These are phyloP conservation scores for Salix purpurea DNA, from an alignment of 345 rosid species.

Conservation along the genomic window DNA sequence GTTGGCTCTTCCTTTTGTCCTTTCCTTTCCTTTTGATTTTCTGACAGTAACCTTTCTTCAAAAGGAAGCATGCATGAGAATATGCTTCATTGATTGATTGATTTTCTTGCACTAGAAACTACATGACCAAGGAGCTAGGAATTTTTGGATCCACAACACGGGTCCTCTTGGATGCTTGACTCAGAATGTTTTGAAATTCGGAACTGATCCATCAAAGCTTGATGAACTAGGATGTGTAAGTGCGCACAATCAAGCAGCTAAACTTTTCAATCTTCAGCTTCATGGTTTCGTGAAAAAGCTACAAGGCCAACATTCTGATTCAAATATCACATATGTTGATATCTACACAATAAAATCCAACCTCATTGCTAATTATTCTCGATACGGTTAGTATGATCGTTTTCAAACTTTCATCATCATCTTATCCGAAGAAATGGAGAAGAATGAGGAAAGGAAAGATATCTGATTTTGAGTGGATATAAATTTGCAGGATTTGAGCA, in stretches of 20 bases:
- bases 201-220: slow-evolving; percentile 72
- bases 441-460: background rate
- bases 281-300: slow-evolving; percentile 66
- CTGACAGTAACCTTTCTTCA: background rate
- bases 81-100: background rate
- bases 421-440: background rate
- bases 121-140: slow-evolving; percentile 80
- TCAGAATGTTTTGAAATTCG: slow-evolving; percentile 83
- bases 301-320: slow-evolving; percentile 55
- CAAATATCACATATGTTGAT: slow-evolving; percentile 70
- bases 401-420: background rate
- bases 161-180: slow-evolving; percentile 94
- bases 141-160: slow-evolving; percentile 92
- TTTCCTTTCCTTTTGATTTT: background rate
- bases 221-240: slow-evolving; percentile 79
- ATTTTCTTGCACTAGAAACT: slow-evolving; percentile 39
- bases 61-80: background rate
- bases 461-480: background rate
- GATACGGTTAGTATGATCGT: slow-evolving; percentile 47
- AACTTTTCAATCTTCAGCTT: slow-evolving; percentile 80
- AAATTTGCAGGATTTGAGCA: slow-evolving; percentile 76
- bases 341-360: slow-evolving; percentile 68
- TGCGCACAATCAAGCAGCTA: slow-evolving; percentile 82
- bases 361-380: slow-evolving; percentile 67
- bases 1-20: slow-evolving; percentile 21